Evolutionary conservation across 1,139 yeast species (phyloP).

Genomic region (Candida tunisiensis): DNA sequence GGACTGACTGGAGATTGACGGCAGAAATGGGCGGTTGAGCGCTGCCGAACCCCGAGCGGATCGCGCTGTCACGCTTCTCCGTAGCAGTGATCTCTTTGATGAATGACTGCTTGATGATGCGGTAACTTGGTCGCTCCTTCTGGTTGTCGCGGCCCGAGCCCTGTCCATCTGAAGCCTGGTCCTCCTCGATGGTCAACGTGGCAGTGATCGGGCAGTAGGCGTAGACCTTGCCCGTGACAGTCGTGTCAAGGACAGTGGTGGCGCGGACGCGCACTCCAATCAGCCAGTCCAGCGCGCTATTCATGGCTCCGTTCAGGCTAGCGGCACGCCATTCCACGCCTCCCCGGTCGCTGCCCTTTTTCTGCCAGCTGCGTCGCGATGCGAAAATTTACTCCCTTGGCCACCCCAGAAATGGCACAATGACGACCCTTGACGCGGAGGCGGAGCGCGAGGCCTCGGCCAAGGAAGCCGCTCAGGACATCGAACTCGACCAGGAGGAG

Average conservation of each 20-base stretch:
- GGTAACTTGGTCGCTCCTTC: no score
- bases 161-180: no score
- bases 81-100: constrained; percentile 36
- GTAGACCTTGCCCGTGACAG: constrained; percentile 42
- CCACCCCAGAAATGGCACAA: no score
- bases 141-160: constrained; percentile 8
- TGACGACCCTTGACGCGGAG: no score
- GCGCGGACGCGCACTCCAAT: constrained; percentile 29
- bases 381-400: no score
- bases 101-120: constrained; percentile 40
- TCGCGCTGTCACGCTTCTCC: constrained; percentile 16
- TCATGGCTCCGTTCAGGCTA: no score
- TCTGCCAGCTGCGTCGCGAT: no score
- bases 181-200: constrained; percentile 21
- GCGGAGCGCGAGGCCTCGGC: no score
- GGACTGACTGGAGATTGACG: constrained; percentile 8
- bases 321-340: no score
- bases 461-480: no score
- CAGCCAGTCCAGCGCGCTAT: constrained; percentile 1
- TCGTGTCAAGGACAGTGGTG: constrained; percentile 40
- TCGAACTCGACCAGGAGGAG: no score
- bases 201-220: constrained; percentile 33
- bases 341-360: no score
- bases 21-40: constrained; percentile 14
- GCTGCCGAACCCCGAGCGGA: constrained; percentile 6